Evolutionary conservation across 2,329 filamentous ascomycete species (phyloP).

Genomic region (Hortaea werneckii): DNA sequence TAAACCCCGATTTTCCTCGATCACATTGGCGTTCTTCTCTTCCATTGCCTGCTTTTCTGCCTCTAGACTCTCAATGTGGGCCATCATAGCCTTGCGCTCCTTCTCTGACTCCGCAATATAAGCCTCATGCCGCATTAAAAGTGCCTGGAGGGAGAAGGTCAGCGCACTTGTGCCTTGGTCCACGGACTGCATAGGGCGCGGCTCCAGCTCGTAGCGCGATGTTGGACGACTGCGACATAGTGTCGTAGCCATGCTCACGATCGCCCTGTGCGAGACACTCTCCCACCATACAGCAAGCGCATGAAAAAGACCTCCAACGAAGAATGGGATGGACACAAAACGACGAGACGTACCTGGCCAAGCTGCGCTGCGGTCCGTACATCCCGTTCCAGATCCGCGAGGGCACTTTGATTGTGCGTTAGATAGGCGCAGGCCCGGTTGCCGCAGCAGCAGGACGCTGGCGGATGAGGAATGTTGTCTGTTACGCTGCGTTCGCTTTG

Average conservation of each 20-base stretch:
- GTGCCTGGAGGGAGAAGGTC: slow-evolving; percentile 68
- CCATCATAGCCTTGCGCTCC: slow-evolving; percentile 63
- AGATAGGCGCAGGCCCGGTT: slow-evolving; percentile 68
- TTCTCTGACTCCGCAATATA: slow-evolving; percentile 89
- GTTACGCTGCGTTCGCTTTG: slow-evolving; percentile 1
- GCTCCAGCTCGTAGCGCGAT: neutral
- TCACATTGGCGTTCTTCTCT: slow-evolving; percentile 62
- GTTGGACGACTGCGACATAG: too few species aligned
- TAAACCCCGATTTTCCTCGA: slow-evolving; percentile 72
- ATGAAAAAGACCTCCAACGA: neutral
- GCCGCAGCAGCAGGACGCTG: slow-evolving; percentile 68
- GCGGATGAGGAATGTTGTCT: slow-evolving; percentile 6
- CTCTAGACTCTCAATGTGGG: slow-evolving; percentile 67
- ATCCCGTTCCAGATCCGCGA: slow-evolving; percentile 78
- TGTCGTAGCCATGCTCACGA: too few species aligned
- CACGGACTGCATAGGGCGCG: slow-evolving; percentile 4
- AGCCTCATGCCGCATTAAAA: slow-evolving; percentile 83
- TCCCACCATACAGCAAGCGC: neutral
- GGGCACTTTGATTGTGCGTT: slow-evolving; percentile 64
- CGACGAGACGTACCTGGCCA: slow-evolving; percentile 60
- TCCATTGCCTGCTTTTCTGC: slow-evolving; percentile 59
- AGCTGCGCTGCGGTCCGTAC: slow-evolving; percentile 76
- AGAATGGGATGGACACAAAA: neutral
- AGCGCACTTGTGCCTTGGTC: slow-evolving; percentile 44
- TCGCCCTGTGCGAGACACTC: neutral